Evolutionary conservation across 2,329 filamentous ascomycete species (phyloP), one percentile per base, ranked within the genome.

Genomic region (Diaporthe amygdali): DNA sequence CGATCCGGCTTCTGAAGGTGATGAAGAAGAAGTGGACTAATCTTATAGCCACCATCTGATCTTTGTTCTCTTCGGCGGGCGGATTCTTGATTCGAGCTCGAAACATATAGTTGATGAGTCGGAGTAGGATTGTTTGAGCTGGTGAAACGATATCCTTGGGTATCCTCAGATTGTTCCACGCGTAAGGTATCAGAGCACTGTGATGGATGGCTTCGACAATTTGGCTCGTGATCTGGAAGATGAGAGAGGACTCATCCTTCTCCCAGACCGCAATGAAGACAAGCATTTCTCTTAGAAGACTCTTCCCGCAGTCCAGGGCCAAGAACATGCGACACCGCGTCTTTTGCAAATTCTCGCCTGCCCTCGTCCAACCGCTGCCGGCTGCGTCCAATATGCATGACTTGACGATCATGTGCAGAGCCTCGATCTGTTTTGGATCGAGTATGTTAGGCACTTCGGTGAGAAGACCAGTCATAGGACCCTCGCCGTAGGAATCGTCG

Each of bases 191-290:
- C 34, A 98, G 85, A 1, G 94, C 94, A 74, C 94, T 97, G 75
- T 95, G 92, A 64, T 98, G 91, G 56, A 98, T 93, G 0, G 96
- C 94, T 79, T 97, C 94, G 82, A 98, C 94, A 72, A 98, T 97
- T 81, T 98, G 95, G 54, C 95, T 93, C 81, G 97, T 98, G 80
- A 98, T 94, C 80, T 97, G 96, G 85, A 97, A 98, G 78, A 98
- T 97, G 46, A 97, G 90, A 73, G 97, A 95, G 72, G 96, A 92
- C 79, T 98, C 95, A 49, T 94, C 93, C 77, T 98, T 91, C 78
- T 98, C 96, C 96, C 96, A 98, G 10, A 97, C 95, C 6, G 96
- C 96, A 74, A 98, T 97, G 80, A 98, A 98, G 71, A 98, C 97
- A 52, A 98, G 86, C 77, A 98, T 89, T 80, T 98, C 96, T 69